Percentiles rank a stretch among this genome's conserved stretches.
Conservation (phyloP, 2,329 filamentous ascomycete genomes). For the Massarina eburnea region DNA sequence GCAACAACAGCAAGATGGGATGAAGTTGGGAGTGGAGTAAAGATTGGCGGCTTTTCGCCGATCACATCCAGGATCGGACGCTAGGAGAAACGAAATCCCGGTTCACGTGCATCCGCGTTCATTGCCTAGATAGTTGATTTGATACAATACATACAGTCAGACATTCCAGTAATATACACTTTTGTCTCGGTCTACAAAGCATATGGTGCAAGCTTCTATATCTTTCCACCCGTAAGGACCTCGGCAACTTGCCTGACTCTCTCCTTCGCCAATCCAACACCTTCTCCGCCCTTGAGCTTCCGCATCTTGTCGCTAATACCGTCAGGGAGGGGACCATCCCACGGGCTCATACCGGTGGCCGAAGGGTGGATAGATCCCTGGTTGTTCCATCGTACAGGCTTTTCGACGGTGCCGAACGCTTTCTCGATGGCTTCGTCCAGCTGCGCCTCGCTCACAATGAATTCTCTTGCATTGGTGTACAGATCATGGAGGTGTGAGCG, state of each 20-base stretch:
- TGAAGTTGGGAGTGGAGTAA: too few species aligned
- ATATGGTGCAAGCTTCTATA: constrained; percentile 19
- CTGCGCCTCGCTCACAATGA: constrained; percentile 81
- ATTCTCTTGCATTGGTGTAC: constrained; percentile 83
- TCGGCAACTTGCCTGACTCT: constrained; percentile 67
- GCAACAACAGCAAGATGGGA: too few species aligned
- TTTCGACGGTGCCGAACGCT: constrained; percentile 67
- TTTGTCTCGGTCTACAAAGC: neutral
- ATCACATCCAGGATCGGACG: too few species aligned
- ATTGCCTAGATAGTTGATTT: too few species aligned
- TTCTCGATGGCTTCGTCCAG: constrained; percentile 72
- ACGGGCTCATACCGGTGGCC: constrained; percentile 30
- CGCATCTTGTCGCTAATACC: constrained; percentile 35
- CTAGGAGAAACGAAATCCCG: too few species aligned
- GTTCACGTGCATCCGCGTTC: too few species aligned
- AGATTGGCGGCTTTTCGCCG: too few species aligned
- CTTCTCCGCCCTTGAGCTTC: constrained; percentile 39
- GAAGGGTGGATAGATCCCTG: constrained; percentile 22
- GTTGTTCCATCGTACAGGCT: constrained; percentile 44
- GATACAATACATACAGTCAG: neutral
- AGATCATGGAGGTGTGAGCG: constrained; percentile 78
- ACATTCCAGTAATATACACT: neutral
- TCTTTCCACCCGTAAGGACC: constrained; percentile 67
- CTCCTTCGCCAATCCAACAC: constrained; percentile 52
- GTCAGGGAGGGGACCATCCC: constrained; percentile 33